Base-by-base conservation (phyloP, 1,139 yeast species). In the Zhuliangozyma blackwelliae region DNA sequence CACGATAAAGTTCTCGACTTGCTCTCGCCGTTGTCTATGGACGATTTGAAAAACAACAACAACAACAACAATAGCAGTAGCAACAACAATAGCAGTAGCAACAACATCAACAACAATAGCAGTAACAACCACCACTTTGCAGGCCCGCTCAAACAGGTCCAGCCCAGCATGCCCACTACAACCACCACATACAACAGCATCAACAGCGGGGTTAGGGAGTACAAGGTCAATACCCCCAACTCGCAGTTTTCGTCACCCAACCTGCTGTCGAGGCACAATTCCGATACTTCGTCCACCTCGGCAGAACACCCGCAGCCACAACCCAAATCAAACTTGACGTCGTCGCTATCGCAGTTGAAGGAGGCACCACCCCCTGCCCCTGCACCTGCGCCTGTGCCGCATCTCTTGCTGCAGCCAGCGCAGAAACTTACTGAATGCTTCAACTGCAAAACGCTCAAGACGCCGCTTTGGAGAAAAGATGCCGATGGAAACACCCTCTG, bases 381-480 rank as follows among this genome's bases (percentile, higher is more conserved):
- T n/a, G n/a, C 7, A 38, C 41, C 12, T 33, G 29, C 11, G 27
- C 38, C 11, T 25, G 34, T 12, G 29, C 10, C n/a, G n/a, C 23
- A 7, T 22, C 23, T 22, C 9, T 22, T 22, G 7, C 23, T 22
- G 13, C 37, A 22, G 23, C 12, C 27, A n/a, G 29, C 40, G 20
- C 40, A 38, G 9, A 44, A 43, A 12, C 38, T 40, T 2, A 45
- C 47, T 3, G 55, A 51, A 28, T 48, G 51, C 38, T 44, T 33
- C 33, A 77, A 77, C 50, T 77, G 82, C 52, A 71, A 72, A 35
- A 76, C 82, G 2, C 54, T 67, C 16, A 76, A 75, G 36, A 77
- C 82, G 0, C 82, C 82, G 1, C 56, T 77, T 22, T 77, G 82
- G 82, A 59, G 82, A 34, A 70, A 75, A 47, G 79, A 76, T 48